These are phyloP conservation scores for Myriosclerotinia duriaeana DNA, from an alignment of 2,329 filamentous ascomycete genomes.

Conservation along the genomic window DNA sequence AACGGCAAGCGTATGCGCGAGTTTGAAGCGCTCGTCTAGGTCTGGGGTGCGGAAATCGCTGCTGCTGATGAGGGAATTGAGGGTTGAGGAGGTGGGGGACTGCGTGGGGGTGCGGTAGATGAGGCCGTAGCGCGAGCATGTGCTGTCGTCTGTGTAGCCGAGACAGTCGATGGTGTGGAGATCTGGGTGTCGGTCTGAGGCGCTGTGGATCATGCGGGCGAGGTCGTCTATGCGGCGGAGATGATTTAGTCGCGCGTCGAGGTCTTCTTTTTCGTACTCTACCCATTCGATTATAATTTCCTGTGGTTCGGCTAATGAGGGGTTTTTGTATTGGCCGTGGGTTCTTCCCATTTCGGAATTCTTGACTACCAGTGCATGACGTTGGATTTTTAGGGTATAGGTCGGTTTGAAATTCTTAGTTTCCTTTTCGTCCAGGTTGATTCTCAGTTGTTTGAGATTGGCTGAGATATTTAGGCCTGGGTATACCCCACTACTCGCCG, in stretches of 20 bases:
- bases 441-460: conserved; percentile 48
- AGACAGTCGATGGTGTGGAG: conserved; percentile 43
- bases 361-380: conserved; percentile 38
- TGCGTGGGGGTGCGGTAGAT: conserved; percentile 44
- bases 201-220: conserved; percentile 50
- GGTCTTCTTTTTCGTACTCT: conserved; percentile 44
- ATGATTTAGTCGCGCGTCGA: conserved; percentile 47
- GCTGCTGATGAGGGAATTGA: conserved; percentile 45
- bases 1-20: conserved; percentile 47
- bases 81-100: conserved; percentile 42
- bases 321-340: conserved; percentile 42
- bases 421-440: conserved; percentile 48
- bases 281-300: conserved; percentile 49
- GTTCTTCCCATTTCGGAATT: conserved; percentile 34
- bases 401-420: conserved; percentile 47
- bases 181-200: conserved; percentile 46
- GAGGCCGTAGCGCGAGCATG: conserved; percentile 46
- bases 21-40: conserved; percentile 46
- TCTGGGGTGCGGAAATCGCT: conserved; percentile 47
- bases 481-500: conserved; percentile 46
- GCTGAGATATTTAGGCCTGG: conserved; percentile 47
- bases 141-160: conserved; percentile 48
- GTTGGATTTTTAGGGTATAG: conserved; percentile 45
- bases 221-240: conserved; percentile 49
- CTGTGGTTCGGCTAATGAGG: conserved; percentile 33